phyloP scores from a whole-genome alignment of 2,329 filamentous ascomycete species.

The Aureobasidium sp. region DNA sequence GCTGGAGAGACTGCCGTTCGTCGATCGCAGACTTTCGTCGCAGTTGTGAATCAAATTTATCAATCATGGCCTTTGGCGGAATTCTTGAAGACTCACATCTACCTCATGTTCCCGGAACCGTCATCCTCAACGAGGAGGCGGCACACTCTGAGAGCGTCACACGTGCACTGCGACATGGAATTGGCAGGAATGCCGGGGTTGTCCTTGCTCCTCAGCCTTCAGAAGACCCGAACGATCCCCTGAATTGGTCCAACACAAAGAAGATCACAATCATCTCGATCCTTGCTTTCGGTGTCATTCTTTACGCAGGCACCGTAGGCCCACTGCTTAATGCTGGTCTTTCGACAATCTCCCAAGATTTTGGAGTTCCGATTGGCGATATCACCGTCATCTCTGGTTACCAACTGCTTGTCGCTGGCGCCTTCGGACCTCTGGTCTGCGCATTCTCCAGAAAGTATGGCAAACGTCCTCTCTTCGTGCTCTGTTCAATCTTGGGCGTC shows the following conservation, averaged over 20 bases:
- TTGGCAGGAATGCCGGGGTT: constrained; percentile 14
- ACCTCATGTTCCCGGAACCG: constrained; percentile 13
- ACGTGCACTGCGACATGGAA: constrained; percentile 11
- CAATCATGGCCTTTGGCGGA: constrained; percentile 13
- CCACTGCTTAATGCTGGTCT: constrained; percentile 29
- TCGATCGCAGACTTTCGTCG: background rate
- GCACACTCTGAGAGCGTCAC: constrained; percentile 10
- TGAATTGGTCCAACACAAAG: constrained; percentile 27
- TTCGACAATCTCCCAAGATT: constrained; percentile 26
- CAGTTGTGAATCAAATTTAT: background rate
- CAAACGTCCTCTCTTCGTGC: constrained; percentile 18
- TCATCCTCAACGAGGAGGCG: constrained; percentile 12
- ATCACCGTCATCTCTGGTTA: constrained; percentile 31
- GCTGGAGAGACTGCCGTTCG: too few relatives aligned
- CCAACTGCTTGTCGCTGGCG: constrained; percentile 27
- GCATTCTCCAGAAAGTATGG: constrained; percentile 21
- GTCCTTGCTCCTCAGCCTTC: constrained; percentile 15
- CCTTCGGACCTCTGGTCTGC: constrained; percentile 26
- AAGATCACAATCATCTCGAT: constrained; percentile 27
- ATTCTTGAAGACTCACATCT: constrained; percentile 12
- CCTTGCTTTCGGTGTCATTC: constrained; percentile 24
- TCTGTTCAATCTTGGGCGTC: constrained; percentile 15
- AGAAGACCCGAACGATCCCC: constrained; percentile 25
- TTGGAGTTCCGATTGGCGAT: constrained; percentile 21
- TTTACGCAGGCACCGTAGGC: constrained; percentile 25